A percentile compares a stretch with the other conserved stretches of the same genome.
Evolutionary conservation across 2,329 filamentous ascomycete species (phyloP).

Genomic region (Verticillium albo-atrum): DNA sequence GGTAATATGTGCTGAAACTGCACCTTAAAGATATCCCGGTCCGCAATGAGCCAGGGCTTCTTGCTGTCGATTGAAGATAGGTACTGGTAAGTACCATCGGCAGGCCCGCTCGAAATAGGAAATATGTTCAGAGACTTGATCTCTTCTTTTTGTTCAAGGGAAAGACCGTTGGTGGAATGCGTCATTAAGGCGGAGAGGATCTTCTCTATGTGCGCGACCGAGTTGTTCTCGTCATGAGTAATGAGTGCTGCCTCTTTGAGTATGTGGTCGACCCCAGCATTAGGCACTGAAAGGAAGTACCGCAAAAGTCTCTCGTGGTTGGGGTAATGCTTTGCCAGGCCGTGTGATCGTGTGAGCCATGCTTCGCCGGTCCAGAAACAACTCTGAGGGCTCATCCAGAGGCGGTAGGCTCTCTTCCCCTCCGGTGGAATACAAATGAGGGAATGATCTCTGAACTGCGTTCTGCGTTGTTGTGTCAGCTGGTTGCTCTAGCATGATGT

Average conservation of each 20-base stretch:
- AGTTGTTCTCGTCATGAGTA: not conserved
- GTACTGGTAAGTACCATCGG: not conserved
- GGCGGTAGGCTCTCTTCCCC: not conserved
- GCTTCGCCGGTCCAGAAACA: constrained; percentile 6
- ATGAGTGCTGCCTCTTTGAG: constrained; percentile 1
- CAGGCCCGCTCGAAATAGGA: not conserved
- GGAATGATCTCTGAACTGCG: not conserved
- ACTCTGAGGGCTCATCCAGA: constrained; percentile 1
- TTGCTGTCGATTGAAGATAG: not conserved
- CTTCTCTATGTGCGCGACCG: not conserved
- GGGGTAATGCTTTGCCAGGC: constrained; percentile 2
- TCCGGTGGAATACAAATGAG: constrained; percentile 2
- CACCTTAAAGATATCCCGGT: constrained; percentile 1
- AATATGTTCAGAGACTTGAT: not conserved
- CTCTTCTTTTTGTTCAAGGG: not conserved
- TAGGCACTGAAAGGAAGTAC: not conserved
- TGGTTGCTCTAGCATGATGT: not conserved
- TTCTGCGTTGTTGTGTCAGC: not conserved
- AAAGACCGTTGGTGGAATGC: not conserved
- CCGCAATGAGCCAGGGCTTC: constrained; percentile 6
- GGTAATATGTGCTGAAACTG: constrained; percentile 3
- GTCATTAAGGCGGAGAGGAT: not conserved
- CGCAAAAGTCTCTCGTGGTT: constrained; percentile 5
- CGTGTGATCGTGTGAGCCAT: constrained; percentile 4
- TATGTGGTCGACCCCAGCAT: not conserved